phyloP scores from a whole-genome alignment of 2,329 filamentous ascomycete species.

The Trichoderma breve region DNA sequence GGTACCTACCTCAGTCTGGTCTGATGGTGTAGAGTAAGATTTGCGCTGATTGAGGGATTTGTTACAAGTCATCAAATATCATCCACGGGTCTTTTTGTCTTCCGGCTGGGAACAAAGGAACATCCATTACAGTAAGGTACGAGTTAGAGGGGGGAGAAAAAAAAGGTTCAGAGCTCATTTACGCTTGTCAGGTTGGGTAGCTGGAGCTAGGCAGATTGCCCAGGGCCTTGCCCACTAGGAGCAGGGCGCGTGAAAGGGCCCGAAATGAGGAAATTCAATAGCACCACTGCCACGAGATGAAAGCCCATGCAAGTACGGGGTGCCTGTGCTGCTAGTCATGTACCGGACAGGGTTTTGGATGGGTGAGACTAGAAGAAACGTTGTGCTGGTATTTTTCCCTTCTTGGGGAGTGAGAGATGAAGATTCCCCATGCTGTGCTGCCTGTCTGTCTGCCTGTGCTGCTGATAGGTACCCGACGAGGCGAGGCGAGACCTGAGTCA shows the following conservation, averaged over 20 bases:
- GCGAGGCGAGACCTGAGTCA: not conserved
- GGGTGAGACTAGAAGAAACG: not conserved
- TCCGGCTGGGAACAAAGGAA: not conserved
- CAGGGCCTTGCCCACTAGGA: not conserved
- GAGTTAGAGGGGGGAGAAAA: not conserved
- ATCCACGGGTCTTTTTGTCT: not conserved
- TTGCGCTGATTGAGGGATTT: not conserved
- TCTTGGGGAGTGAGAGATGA: too few relatives aligned
- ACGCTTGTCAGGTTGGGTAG: not conserved
- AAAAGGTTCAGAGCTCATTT: not conserved
- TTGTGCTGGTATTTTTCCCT: not conserved
- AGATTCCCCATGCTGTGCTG: not conserved
- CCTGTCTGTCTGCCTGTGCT: not conserved
- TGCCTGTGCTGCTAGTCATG: constrained; percentile 8
- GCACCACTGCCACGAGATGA: constrained; percentile 18
- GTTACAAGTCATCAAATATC: not conserved
- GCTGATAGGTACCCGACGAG: not conserved
- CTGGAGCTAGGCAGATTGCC: not conserved
- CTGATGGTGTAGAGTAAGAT: not conserved
- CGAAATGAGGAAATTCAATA: constrained; percentile 17
- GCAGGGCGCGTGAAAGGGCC: constrained; percentile 2
- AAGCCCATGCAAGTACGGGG: constrained; percentile 19
- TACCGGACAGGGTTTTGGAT: not conserved
- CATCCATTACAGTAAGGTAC: not conserved
- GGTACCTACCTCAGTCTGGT: not conserved